These are phyloP conservation scores for Rugonectria rugulosa DNA, from an alignment of 2,329 filamentous ascomycete species.

Conservation along the genomic window DNA sequence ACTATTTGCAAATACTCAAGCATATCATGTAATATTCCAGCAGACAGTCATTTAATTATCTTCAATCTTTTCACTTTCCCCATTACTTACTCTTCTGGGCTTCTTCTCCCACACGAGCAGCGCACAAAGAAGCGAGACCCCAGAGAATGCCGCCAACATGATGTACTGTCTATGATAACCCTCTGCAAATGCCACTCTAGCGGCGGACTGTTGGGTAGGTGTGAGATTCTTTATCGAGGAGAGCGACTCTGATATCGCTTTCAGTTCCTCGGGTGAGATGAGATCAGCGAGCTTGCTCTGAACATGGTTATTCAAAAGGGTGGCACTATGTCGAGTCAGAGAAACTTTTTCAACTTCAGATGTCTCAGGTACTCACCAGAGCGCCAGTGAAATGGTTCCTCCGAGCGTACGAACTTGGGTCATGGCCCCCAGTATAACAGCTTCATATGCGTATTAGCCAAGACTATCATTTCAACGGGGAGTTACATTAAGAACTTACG, in stretches of 20 bases:
- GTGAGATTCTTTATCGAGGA: neutral
- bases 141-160: neutral
- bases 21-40: too few species aligned
- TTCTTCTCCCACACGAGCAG: neutral
- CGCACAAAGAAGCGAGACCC: neutral
- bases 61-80: too few species aligned
- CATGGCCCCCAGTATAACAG: slow-evolving; percentile 27
- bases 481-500: neutral
- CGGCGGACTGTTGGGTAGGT: neutral
- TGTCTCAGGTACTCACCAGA: slow-evolving; percentile 3
- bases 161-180: neutral
- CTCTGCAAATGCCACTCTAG: neutral
- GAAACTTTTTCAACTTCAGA: neutral
- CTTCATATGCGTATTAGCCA: neutral
- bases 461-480: neutral
- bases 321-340: neutral
- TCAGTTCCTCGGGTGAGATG: neutral
- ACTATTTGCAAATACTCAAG: too few species aligned
- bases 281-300: neutral
- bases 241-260: neutral
- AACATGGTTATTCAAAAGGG: neutral
- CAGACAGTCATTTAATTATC: too few species aligned
- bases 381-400: slow-evolving; percentile 26
- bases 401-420: slow-evolving; percentile 26
- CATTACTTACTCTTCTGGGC: neutral